Base-by-base conservation (phyloP, 108 stramenopile species). In the Nitzschia sp. region DNA sequence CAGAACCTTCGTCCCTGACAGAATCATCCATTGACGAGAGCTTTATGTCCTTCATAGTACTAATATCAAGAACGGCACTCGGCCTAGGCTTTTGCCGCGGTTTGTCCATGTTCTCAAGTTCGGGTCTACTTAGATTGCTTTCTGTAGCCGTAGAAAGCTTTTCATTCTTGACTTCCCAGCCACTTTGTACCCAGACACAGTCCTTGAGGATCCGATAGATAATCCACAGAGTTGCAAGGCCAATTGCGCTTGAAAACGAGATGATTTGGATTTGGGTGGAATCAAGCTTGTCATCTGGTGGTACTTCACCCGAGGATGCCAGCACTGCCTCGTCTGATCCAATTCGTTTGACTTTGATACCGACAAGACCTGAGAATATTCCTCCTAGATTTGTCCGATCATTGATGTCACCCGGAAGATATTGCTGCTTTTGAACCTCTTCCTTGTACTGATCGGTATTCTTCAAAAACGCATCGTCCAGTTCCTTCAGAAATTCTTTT, bases 41-140 rank as follows among this genome's bases (percentile, higher is more conserved):
- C 48, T 50, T 50, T 19, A 50, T 4, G 4, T 50, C 60, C 21
- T 41, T 41, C 0, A 61, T 17, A 1, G 36, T 25, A 19, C 21
- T 26, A 1, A 61, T 45, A 27, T 41, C 60, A 8, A 61, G 0
- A 1, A 19, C 60, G 25, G 23, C 25, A 25, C n/a, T 2, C 15
- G 19, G 23, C 25, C 33, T 41, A 22, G 19, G 23, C 25, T 27
- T 41, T 41, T 61, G 60, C 17, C 60, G 36, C 1, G 60, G 60
- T 61, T 61, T 61, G 41, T 61, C 60, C 60, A 61, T 61, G 41
- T 61, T 61, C 0, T 22, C 41, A 1, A 61, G 41, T 61, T 61
- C 60, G n/a, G 60, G 60, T 26, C 60, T 19, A 16, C 21, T 22
- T 11, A 25, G 6, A 8, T 16, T 41, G n/a, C 23, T 17, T 25